Percentiles rank a stretch among this genome's conserved stretches.
phyloP scores from a whole-genome alignment of 176 grass and related monocot species.

The Aegilops longissima region DNA sequence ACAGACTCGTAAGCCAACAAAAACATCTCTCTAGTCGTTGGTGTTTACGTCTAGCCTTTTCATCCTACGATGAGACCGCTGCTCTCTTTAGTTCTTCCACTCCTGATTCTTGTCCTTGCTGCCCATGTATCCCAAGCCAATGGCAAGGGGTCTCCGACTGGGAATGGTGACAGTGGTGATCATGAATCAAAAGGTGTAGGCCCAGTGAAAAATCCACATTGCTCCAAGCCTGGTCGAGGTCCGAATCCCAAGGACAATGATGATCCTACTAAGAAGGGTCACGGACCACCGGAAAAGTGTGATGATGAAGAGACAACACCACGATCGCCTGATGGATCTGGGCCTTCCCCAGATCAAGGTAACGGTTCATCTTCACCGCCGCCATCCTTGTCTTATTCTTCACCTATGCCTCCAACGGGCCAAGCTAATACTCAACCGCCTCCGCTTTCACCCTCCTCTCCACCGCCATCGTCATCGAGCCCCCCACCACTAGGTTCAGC shows the following conservation, averaged over 20 bases:
- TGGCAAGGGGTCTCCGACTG: background rate
- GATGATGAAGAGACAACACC: background rate
- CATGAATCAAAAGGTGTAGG: constrained; percentile 18
- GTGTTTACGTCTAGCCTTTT: background rate
- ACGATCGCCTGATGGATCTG: background rate
- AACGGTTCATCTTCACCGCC: no score
- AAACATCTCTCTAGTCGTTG: background rate
- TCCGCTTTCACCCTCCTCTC: no score
- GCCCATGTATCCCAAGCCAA: background rate
- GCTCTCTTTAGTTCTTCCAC: background rate
- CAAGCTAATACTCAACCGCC: no score
- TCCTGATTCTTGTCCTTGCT: background rate
- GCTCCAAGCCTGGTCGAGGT: constrained; percentile 30
- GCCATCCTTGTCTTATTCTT: no score
- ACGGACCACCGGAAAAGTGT: background rate
- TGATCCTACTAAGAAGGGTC: background rate
- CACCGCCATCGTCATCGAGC: no score
- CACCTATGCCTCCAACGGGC: no score
- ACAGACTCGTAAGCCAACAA: background rate
- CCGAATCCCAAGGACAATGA: background rate
- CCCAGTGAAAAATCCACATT: constrained; percentile 37
- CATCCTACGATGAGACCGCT: constrained; percentile 2
- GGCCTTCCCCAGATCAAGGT: background rate
- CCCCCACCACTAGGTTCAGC: no score
- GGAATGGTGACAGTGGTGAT: background rate